Evolutionary conservation across 2,329 filamentous ascomycete species (phyloP).

Genomic region (Colletotrichum destructivum): DNA sequence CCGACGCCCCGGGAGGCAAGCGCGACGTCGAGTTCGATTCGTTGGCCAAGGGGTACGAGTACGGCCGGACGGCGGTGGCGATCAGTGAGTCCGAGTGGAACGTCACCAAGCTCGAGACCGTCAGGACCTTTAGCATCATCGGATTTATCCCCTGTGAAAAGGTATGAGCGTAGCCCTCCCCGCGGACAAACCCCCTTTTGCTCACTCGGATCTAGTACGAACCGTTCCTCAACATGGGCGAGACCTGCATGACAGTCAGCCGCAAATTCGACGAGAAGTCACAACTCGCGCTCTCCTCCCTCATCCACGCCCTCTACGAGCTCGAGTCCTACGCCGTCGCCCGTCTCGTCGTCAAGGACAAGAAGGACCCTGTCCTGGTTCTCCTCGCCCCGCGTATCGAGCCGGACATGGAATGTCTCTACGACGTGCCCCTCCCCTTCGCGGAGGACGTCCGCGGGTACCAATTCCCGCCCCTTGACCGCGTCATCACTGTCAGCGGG

Average conservation of each 20-base stretch:
- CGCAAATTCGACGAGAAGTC: conserved; percentile 86
- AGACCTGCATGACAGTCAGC: conserved; percentile 82
- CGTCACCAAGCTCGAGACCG: conserved; percentile 88
- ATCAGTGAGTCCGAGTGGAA: conserved; percentile 90
- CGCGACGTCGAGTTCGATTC: conserved; percentile 85
- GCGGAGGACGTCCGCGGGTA: conserved; percentile 94
- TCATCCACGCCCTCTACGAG: conserved; percentile 90
- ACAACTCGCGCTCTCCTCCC: conserved; percentile 86
- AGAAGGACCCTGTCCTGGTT: conserved; percentile 82
- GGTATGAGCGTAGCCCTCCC: conserved; percentile 57
- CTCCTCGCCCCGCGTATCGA: conserved; percentile 87
- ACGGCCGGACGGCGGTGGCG: conserved; percentile 91
- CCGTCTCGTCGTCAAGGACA: conserved; percentile 86
- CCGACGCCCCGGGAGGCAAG: conserved; percentile 82
- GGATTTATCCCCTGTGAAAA: conserved; percentile 85
- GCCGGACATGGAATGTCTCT: conserved; percentile 84
- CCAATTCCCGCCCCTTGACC: conserved; percentile 90
- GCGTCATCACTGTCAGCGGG: conserved; percentile 88
- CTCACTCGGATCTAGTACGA: conserved; percentile 76
- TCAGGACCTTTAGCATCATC: conserved; percentile 82
- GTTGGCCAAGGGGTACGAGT: conserved; percentile 93
- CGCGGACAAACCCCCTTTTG: neutral
- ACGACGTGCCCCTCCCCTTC: conserved; percentile 93
- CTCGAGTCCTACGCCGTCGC: conserved; percentile 89
- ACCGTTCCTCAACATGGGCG: conserved; percentile 88